Evolutionary conservation across 1,284 basidiomycete species (phyloP), one percentile per base, ranked within the genome.

Genomic region (Ustilago nuda): DNA sequence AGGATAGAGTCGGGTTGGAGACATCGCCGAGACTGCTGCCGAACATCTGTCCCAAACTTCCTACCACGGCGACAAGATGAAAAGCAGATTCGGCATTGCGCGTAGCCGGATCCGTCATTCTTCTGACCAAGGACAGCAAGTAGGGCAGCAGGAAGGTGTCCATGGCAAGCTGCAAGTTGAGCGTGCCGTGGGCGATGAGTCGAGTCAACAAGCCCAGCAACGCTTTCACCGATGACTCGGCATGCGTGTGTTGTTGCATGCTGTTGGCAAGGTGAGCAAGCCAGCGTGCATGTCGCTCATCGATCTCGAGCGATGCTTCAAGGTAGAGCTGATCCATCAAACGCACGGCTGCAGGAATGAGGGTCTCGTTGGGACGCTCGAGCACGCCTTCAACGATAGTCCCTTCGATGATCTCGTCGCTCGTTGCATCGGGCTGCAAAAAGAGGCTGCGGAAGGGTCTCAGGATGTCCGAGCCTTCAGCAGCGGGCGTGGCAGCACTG

Each of bases 321-420:
- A 72, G 74, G 51, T 76, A 72, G 13, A 76, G 66, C 66, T 72
- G 69, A n/a, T 76, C 74, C 13, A 76, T 69, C 13, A 76, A 35
- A 5, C 64, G 61, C 12, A 72, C 74, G 4, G 74, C 66, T 12
- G 63, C 60, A 13, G 62, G 43, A 9, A 76, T 50, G 12, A 71
- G 48, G 1, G 54, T 41, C 0, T 33, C 4, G 19, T 65, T 62
- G 52, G 46, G 37, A 19, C 58, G 52, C 32, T 66, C 60, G 1
- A 66, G 39, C 15, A 76, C 66, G 36, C 69, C 66, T 13, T 76
- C 63, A 5, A 76, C 68, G 30, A 76, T 70, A 30, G 74, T 52
- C 4, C 62, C 66, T 35, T 76, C 74, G 54, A 72, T 66, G 43
- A 67, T 66, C 64, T 76, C 74, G 61, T 76, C 74, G 43, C 66